phyloP scores from a whole-genome alignment of 1,284 basidiomycete genomes.

The Grifola frondosa region DNA sequence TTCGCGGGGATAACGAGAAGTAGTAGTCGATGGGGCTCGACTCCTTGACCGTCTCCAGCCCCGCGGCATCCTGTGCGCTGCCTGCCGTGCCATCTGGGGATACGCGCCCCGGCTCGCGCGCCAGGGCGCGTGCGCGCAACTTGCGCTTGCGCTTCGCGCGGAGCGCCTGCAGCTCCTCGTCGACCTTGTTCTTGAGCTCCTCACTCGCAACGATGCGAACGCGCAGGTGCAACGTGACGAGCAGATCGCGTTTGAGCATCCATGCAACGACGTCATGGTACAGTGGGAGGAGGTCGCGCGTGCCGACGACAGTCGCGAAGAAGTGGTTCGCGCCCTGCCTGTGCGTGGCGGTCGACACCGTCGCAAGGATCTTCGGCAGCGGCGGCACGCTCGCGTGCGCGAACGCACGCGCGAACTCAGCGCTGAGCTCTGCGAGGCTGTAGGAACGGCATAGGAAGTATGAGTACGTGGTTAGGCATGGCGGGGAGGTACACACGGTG shows the following conservation, averaged over 20 bases:
- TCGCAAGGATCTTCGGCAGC: constrained; percentile 72
- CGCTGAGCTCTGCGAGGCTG: constrained; percentile 61
- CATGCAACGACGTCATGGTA: constrained; percentile 89
- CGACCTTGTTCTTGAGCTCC: constrained; percentile 70
- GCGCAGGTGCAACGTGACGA: constrained; percentile 84
- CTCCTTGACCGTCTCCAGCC: constrained; percentile 19
- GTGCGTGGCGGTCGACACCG: constrained; percentile 66
- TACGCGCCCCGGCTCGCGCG: constrained; percentile 14
- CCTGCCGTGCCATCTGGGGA: too few relatives aligned
- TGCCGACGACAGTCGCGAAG: constrained; percentile 73
- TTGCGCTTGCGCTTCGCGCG: constrained; percentile 36
- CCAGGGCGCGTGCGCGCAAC: constrained; percentile 21
- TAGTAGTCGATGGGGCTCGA: constrained; percentile 30
- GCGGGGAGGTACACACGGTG: constrained; percentile 50
- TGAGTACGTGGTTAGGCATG: neutral
- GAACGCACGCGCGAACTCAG: constrained; percentile 70
- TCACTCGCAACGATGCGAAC: constrained; percentile 82
- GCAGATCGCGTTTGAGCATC: constrained; percentile 86
- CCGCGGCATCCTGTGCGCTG: constrained; percentile 27
- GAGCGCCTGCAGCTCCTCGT: constrained; percentile 38
- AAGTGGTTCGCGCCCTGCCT: constrained; percentile 65
- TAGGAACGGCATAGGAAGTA: neutral
- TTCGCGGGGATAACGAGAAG: constrained; percentile 51
- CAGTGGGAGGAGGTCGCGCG: constrained; percentile 64
- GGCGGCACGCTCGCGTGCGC: constrained; percentile 62